phyloP scores from a whole-genome alignment of 2,329 filamentous ascomycete species.

The Beauveria varroae region DNA sequence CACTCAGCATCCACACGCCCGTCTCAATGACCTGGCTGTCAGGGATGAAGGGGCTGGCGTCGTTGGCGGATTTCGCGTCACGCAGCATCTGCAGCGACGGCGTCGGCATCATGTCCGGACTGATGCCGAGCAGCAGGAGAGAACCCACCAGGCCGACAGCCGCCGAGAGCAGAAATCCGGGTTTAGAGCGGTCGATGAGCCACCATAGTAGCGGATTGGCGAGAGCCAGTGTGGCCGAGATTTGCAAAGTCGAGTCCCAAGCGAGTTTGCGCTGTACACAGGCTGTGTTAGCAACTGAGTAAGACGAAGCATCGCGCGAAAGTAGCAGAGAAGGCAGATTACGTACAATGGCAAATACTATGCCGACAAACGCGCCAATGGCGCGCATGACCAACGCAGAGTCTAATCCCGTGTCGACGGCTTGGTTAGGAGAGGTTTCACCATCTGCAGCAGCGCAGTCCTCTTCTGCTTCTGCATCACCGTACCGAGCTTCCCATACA shows the following conservation, averaged over 20 bases:
- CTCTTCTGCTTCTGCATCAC: constrained; percentile 22
- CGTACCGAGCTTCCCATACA: constrained; percentile 55
- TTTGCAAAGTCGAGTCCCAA: constrained; percentile 92
- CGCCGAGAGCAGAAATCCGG: constrained; percentile 74
- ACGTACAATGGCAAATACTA: constrained; percentile 68
- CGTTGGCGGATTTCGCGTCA: constrained; percentile 13
- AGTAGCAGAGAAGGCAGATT: neutral
- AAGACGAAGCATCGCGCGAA: neutral
- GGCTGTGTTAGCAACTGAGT: neutral
- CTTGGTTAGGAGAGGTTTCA: constrained; percentile 19
- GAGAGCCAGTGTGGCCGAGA: constrained; percentile 80
- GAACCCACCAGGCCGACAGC: constrained; percentile 69
- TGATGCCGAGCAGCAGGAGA: constrained; percentile 62
- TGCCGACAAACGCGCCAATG: constrained; percentile 54
- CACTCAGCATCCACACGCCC: constrained; percentile 84
- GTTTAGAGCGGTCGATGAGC: constrained; percentile 80
- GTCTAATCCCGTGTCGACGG: constrained; percentile 45
- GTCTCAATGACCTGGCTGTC: constrained; percentile 60
- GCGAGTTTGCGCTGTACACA: constrained; percentile 66
- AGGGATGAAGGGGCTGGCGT: constrained; percentile 32
- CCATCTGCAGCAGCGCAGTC: constrained; percentile 23
- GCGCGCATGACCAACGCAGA: constrained; percentile 62
- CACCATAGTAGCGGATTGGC: constrained; percentile 96
- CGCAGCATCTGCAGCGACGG: constrained; percentile 40
- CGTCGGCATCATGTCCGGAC: constrained; percentile 69